A percentile compares a stretch with the other conserved stretches of the same genome.
Conservation (phyloP, 352 stramenopile genomes). For the Phytophthora palmivora region DNA sequence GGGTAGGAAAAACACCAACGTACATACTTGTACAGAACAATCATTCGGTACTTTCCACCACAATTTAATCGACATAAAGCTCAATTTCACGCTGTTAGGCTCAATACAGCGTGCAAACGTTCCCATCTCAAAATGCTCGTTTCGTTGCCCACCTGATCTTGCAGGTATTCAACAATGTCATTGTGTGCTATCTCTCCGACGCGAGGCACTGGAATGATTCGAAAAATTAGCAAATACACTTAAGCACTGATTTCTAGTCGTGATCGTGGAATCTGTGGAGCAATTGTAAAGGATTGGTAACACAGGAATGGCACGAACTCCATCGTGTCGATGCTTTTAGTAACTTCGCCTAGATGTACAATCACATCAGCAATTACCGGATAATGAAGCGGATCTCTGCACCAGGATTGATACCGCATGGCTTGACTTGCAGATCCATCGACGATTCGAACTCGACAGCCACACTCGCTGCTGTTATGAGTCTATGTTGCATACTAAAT, state of each 20-base stretch:
- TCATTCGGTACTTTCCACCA: slow-evolving; percentile 61
- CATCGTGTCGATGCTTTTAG: too few species aligned
- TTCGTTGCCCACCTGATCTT: slow-evolving; percentile 58
- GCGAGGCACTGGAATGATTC: slow-evolving; percentile 66
- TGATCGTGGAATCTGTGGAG: slow-evolving; percentile 63
- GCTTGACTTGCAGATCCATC: too few species aligned
- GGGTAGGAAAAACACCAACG: slow-evolving; percentile 61
- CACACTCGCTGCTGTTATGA: too few species aligned
- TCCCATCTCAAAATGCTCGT: slow-evolving; percentile 66
- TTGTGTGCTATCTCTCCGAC: slow-evolving; percentile 70
- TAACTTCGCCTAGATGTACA: too few species aligned
- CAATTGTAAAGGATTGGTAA: too few species aligned
- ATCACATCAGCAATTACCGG: too few species aligned
- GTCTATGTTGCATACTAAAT: too few species aligned
- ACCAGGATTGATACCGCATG: too few species aligned
- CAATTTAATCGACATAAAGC: slow-evolving; percentile 71
- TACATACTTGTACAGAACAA: too few species aligned
- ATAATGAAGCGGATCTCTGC: too few species aligned
- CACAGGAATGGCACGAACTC: slow-evolving; percentile 65
- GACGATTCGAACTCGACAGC: too few species aligned
- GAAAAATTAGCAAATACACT: slow-evolving; percentile 66
- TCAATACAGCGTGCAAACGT: slow-evolving; percentile 76
- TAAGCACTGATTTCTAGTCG: slow-evolving; percentile 65
- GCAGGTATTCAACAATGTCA: slow-evolving; percentile 68
- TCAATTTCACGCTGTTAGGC: slow-evolving; percentile 63